Base-by-base conservation (phyloP, 1,139 yeast species). In the Nakaseomyces kungkrabaensis region DNA sequence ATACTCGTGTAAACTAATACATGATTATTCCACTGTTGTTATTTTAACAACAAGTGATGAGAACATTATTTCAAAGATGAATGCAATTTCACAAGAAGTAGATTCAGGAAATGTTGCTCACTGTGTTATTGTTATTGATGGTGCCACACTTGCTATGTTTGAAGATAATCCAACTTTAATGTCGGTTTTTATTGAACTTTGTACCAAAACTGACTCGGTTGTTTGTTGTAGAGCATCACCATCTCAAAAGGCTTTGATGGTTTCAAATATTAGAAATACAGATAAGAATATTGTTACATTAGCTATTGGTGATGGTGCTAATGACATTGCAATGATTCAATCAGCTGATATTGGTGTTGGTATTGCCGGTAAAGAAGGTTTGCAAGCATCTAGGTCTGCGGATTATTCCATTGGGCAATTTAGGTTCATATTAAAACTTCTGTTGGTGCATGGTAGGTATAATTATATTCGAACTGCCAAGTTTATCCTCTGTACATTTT, bases 241-340 rank as follows among this genome's bases (percentile, higher is more conserved):
- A 0, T 82, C 97, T 0, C 99, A 92, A 66, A 92, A 92, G 68
- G 96, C 97, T 0, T 74, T 78, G 40, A 83, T 94, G 87, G 97
- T 92, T 1, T 70, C 79, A 37, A 77, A 83, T 26, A 88, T 94
- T 13, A 76, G 97, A 49, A 72, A 74, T 31, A 70, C 84, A 54
- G 77, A 83, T 56, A 80, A 75, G 48, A 70, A 72, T 7, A 74
- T 86, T 31, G 96, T 92, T 5, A 88, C 97, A 0, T 73, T 94
- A 53, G 98, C 98, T 0, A 87, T 94, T 63, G 99, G 98, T n/a
- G 99, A 92, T 70, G 99, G 99, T 59, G 98, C 99, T 1, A 92
- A 92, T 64, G 99, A 92, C 67, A 89, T 92, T 66, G 97, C 98
- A 2, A 92, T 92, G 99, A 92, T 92, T 55, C 97, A 92, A 70